Conservation (phyloP, 1,139 yeast genomes). For the Suhomyces ambrosiae region DNA sequence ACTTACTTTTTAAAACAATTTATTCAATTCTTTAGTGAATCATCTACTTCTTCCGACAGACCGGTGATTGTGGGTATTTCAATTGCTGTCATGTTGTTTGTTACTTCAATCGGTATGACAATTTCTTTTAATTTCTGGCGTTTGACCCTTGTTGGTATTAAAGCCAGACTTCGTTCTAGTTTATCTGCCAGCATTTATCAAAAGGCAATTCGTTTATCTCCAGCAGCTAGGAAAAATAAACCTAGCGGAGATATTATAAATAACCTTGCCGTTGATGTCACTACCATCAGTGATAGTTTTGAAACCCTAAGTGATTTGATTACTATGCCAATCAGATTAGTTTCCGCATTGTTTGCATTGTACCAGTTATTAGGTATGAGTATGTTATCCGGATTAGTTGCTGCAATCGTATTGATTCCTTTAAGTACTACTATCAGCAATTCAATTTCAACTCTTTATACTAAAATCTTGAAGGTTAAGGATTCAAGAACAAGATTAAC, state of each 20-base stretch:
- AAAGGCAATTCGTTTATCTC: conserved; percentile 39
- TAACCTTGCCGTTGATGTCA: conserved; percentile 41
- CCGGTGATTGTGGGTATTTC: conserved; percentile 35
- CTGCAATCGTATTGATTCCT: conserved; percentile 39
- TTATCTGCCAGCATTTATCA: conserved; percentile 35
- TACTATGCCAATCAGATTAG: conserved; percentile 34
- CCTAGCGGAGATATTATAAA: conserved; percentile 45
- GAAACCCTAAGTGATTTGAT: conserved; percentile 29
- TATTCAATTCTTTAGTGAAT: conserved; percentile 29
- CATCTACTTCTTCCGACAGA: conserved; percentile 15
- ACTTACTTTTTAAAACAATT: conserved; percentile 38
- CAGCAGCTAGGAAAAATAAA: conserved; percentile 40
- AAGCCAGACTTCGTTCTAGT: conserved; percentile 24
- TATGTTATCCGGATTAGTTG: conserved; percentile 38
- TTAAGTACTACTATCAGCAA: conserved; percentile 33
- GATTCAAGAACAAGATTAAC: conserved; percentile 42
- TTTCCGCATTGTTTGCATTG: conserved; percentile 30
- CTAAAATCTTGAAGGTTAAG: conserved; percentile 31
- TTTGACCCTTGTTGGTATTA: conserved; percentile 21
- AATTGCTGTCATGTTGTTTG: conserved; percentile 32
- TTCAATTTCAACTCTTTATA: conserved; percentile 29
- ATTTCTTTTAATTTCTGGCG: conserved; percentile 30
- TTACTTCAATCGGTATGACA: conserved; percentile 27
- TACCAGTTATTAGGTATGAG: conserved; percentile 35
- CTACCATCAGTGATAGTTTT: conserved; percentile 27